A percentile compares a stretch with the other conserved stretches of the same genome.
Evolutionary conservation across 305 asterid genomes (phyloP).

Genomic region (Petunia hybrid): DNA sequence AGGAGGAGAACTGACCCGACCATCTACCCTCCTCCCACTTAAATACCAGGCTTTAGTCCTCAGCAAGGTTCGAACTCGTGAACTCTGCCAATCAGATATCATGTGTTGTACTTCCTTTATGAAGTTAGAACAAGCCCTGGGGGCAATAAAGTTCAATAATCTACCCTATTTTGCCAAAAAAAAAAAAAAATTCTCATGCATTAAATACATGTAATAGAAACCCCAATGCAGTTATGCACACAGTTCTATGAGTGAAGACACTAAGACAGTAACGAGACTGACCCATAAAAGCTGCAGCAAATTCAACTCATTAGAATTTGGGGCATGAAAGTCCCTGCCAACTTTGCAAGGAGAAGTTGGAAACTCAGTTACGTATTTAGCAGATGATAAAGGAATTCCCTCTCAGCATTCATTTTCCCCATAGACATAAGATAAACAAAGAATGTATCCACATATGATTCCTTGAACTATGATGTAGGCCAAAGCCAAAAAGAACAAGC

Average conservation of each 20-base stretch:
- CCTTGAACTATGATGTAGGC: background rate
- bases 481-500: background rate
- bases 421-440: conserved; percentile 7
- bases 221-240: background rate
- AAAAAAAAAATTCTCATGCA: background rate
- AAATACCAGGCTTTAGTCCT: background rate
- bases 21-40: conserved; percentile 1
- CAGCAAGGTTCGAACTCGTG: background rate
- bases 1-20: background rate
- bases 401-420: conserved; percentile 5
- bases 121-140: background rate
- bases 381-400: conserved; percentile 20
- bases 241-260: background rate
- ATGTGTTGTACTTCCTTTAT: conserved; percentile 3
- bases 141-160: conserved; percentile 15
- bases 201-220: conserved; percentile 16
- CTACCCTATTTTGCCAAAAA: background rate
- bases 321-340: conserved; percentile 9
- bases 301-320: conserved; percentile 8
- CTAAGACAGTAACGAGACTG: conserved; percentile 2
- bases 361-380: conserved; percentile 10
- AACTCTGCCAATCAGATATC: background rate
- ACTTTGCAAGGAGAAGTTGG: conserved; percentile 18
- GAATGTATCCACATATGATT: background rate
- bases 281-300: background rate